phyloP scores from a whole-genome alignment of 2,329 filamentous ascomycete species.

The Chaetomiaceae sp. region DNA sequence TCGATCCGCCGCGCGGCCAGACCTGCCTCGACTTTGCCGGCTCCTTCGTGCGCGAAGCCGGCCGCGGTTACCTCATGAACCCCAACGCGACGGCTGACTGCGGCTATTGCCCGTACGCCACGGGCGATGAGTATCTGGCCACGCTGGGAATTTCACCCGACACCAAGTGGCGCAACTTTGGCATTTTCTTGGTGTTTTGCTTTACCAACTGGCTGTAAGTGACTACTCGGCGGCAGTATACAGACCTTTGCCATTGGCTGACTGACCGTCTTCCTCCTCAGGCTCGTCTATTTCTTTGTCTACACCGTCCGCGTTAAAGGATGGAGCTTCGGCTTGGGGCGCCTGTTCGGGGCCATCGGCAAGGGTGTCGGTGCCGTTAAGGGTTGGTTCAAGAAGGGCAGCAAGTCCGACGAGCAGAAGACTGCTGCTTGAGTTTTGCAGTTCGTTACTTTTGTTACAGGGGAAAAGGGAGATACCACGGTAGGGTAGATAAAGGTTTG shows the following conservation, averaged over 20 bases:
- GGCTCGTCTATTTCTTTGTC: conserved; percentile 28
- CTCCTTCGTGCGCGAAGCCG: conserved; percentile 44
- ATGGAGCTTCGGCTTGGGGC: conserved; percentile 26
- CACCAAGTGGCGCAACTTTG: conserved; percentile 60
- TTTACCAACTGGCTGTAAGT: conserved; percentile 52
- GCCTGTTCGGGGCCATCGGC: conserved; percentile 15
- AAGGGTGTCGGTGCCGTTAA: conserved; percentile 14
- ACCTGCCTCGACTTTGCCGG: conserved; percentile 56
- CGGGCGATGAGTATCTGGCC: conserved; percentile 53
- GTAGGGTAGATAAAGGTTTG: too few relatives aligned
- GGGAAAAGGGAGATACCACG: not conserved
- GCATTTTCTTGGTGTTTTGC: conserved; percentile 58
- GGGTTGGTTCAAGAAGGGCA: conserved; percentile 10
- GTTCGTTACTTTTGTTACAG: too few relatives aligned
- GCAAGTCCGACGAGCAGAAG: not conserved
- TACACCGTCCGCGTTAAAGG: conserved; percentile 27
- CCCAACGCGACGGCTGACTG: conserved; percentile 54
- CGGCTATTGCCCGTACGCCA: conserved; percentile 57
- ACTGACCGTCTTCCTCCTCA: conserved; percentile 3
- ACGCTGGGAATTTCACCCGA: conserved; percentile 55
- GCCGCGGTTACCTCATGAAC: conserved; percentile 55
- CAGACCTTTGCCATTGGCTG: too few relatives aligned
- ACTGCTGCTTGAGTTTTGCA: not conserved
- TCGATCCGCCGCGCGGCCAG: conserved; percentile 51
- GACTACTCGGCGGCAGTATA: not conserved